These are phyloP conservation scores for Sonneratia caseolaris DNA, from an alignment of 345 rosid species.

Conservation along the genomic window DNA sequence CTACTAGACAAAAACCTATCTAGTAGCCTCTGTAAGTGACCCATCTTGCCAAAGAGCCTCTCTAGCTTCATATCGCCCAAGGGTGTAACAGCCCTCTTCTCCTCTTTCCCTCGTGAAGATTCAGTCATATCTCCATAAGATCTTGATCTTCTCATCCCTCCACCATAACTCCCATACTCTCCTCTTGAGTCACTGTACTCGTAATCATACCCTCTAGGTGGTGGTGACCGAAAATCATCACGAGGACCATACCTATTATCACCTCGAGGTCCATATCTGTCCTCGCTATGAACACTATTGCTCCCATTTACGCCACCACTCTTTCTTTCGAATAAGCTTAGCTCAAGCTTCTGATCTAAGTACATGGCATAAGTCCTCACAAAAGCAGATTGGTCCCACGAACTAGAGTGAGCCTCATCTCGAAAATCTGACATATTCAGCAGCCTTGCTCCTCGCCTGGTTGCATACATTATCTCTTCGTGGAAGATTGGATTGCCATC, in stretches of 20 bases:
- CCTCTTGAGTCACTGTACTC: conserved; percentile 16
- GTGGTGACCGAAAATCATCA: conserved; percentile 66
- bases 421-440: conserved; percentile 76
- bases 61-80: conserved; percentile 70
- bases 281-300: conserved; percentile 29
- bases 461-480: conserved; percentile 64
- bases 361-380: conserved; percentile 69
- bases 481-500: conserved; percentile 61
- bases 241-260: conserved; percentile 32
- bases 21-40: conserved; percentile 54
- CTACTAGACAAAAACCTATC: conserved; percentile 63
- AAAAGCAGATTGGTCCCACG: conserved; percentile 87
- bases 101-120: conserved; percentile 38
- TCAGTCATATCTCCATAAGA: conserved; percentile 77
- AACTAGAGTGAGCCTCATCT: conserved; percentile 88
- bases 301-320: conserved; percentile 23
- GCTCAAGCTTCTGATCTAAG: conserved; percentile 68
- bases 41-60: conserved; percentile 61
- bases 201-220: conserved; percentile 35
- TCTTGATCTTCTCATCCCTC: conserved; percentile 43
- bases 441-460: conserved; percentile 65
- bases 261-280: conserved; percentile 26
- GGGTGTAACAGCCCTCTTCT: conserved; percentile 38
- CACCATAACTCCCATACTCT: conserved; percentile 27
- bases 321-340: conserved; percentile 50